A percentile compares a stretch with the other conserved stretches of the same genome.
These are phyloP conservation scores for Vinca minor DNA, from an alignment of 257 asterid species.

Conservation along the genomic window DNA sequence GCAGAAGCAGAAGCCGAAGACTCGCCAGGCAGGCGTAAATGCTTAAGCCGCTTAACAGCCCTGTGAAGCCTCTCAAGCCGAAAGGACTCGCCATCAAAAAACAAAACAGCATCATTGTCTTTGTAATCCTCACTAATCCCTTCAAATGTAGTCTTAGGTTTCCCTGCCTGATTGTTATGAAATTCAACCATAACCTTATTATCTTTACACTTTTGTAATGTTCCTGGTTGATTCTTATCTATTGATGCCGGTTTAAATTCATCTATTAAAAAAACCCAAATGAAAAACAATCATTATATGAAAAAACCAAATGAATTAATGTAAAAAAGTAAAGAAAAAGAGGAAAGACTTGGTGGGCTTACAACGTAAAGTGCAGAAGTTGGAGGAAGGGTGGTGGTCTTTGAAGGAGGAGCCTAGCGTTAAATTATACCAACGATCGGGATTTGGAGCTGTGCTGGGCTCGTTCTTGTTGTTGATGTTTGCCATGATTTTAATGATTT, in stretches of 20 bases:
- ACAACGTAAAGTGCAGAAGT: constrained; percentile 97
- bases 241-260: constrained; percentile 98
- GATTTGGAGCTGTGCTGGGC: constrained; percentile 71
- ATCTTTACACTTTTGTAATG: constrained; percentile 78
- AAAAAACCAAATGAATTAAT: background rate
- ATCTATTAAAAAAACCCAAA: constrained; percentile 21
- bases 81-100: constrained; percentile 78
- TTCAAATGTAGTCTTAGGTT: constrained; percentile 78
- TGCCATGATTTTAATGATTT: constrained; percentile 31
- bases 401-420: constrained; percentile 87
- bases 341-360: constrained; percentile 12
- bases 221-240: constrained; percentile 80
- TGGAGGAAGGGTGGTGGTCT: constrained; percentile 73
- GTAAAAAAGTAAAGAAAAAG: background rate
- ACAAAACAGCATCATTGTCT: constrained; percentile 84
- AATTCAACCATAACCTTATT: constrained; percentile 82
- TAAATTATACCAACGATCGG: constrained; percentile 86
- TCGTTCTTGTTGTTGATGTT: constrained; percentile 53
- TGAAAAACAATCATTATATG: background rate
- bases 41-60: constrained; percentile 85
- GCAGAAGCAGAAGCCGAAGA: constrained; percentile 35
- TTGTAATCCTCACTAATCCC: constrained; percentile 92
- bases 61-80: constrained; percentile 85
- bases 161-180: constrained; percentile 78
- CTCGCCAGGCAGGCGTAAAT: constrained; percentile 68